A percentile compares a stretch with the other conserved stretches of the same genome.
Evolutionary conservation across 2,329 filamentous ascomycete genomes (phyloP).

Genomic region (Pleoardoris graminearum): DNA sequence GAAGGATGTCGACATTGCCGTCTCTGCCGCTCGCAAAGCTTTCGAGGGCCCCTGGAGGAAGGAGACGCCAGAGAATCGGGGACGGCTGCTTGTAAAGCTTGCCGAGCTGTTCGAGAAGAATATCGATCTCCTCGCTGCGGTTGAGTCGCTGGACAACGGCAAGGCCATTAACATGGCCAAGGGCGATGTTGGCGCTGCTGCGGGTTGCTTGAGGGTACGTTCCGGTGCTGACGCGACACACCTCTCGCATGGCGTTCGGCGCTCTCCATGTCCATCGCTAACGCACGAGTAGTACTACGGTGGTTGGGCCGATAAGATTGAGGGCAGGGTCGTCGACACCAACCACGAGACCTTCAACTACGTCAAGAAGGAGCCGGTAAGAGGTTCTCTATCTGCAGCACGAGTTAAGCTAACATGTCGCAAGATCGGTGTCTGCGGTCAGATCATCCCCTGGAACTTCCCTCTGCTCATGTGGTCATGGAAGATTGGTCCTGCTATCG

Average conservation of each 20-base stretch:
- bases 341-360: slow-evolving; percentile 80
- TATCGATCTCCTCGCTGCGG: slow-evolving; percentile 71
- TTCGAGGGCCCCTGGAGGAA: slow-evolving; percentile 74
- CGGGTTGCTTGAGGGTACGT: slow-evolving; percentile 65
- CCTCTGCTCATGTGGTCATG: slow-evolving; percentile 79
- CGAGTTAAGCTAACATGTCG: slow-evolving; percentile 19
- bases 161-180: slow-evolving; percentile 78
- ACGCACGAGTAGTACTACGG: slow-evolving; percentile 65
- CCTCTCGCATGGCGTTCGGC: too few species aligned
- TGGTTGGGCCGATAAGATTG: slow-evolving; percentile 90
- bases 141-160: slow-evolving; percentile 88
- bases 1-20: slow-evolving; percentile 81
- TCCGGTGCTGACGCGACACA: background rate
- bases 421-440: slow-evolving; percentile 75
- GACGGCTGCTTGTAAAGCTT: slow-evolving; percentile 71
- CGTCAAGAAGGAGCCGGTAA: slow-evolving; percentile 73
- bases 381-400: slow-evolving; percentile 18
- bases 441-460: slow-evolving; percentile 92
- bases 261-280: background rate
- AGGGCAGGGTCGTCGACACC: slow-evolving; percentile 84
- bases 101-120: slow-evolving; percentile 82
- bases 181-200: slow-evolving; percentile 70
- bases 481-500: slow-evolving; percentile 78
- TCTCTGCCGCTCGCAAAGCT: slow-evolving; percentile 81
- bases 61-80: slow-evolving; percentile 71